Base-by-base conservation (phyloP, 2,329 filamentous ascomycete species). In the Talaromyces piceae region DNA sequence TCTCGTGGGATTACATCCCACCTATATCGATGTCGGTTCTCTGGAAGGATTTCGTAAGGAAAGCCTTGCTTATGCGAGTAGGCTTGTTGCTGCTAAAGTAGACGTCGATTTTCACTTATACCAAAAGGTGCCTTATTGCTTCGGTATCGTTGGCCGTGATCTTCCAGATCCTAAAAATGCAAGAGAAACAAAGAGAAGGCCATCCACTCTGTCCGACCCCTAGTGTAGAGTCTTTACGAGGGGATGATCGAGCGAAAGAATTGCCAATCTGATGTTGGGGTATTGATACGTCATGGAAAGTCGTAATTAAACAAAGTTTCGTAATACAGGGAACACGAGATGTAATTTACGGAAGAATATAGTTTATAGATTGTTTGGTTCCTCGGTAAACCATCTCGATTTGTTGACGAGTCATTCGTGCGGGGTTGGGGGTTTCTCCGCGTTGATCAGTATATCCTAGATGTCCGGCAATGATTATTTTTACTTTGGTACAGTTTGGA, bases 51-150 rank as follows among this genome's bases (percentile, higher is more conserved):
- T 54, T 18, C 23, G 45, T 3, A 46, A 52, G 9, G 52, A 54
- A 27, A 27, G 25, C 5, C 30, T 54, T 7, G 49, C 33, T 23
- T 54, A 25, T 41, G 52, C 50, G 7, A 41, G 22, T 13, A 39
- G 45, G 13, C 23, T 52, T 22, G 28, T 41, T 9, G 25, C 33
- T 28, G 45, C 20, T 5, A 41, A n/a, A 5, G 25, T 46, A 3
- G 57, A 64, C 11, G 63, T 63, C 4, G 73, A 77, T 51, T 58
- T 74, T 33, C 72, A 75, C 58, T 57, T 77, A 1, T 72, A 72
- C 61, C 67, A 70, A 0, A 70, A 72, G 1, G 57, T 67, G 7
- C 68, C 65, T 18, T 73, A 76, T 63, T 64, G 64, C 2, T 74
- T 73, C 50, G 71, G 73, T 31, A 54, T 53, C 0, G 18, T 62